Base-by-base conservation (phyloP, 495 filamentous ascomycete species). In the Chaetomium fimeti region DNA sequence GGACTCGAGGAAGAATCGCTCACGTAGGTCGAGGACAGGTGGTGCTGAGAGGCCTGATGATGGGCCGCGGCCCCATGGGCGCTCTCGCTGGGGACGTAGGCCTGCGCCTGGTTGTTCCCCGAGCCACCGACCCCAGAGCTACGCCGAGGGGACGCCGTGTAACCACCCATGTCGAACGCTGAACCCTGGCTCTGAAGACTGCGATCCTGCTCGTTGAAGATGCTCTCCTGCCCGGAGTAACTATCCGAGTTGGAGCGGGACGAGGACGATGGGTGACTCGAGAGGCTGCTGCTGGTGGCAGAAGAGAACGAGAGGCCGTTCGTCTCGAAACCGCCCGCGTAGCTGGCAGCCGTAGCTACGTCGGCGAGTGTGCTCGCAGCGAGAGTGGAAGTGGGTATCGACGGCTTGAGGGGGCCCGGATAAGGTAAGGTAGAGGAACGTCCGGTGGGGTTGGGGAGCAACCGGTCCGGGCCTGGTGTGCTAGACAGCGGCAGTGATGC, bases 361-460 rank as follows among this genome's bases (percentile, higher is more conserved):
- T 66, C 62, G 65, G 67, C 53, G 61, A 67, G 58, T 27, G 45
- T 73, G 68, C 16, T 66, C 1, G 68, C 45, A 66, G 71, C 49
- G 7, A 52, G 43, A 2, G 27, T 28, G 20, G 64, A 53, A 1
- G 36, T 20, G 2, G 54, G 22, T 5, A 54, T 15, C 9, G 66
- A 15, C 29, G 71, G 12, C 68, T 75, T 45, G 70, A 64, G 22
- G 63, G 66, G 1, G 60, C 71, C 62, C 64, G 61, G 55, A 69
- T 74, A 60, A 64, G 68, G 71, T 65, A 76, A 49, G 64, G 66
- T 57, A 43, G 71, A n/a, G 16, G 61, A 70, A 59, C 53, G 75
- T 25, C 25, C 69, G 48, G 69, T 69, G 32, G 64, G 80, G 70
- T 64, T 68, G 18, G 79, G 77, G 12, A 80, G 74, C 25, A 79